A percentile compares a stretch with the other conserved stretches of the same genome.
These are phyloP conservation scores for Hericium coralloides DNA, from an alignment of 768 basidiomycete species.

Conservation along the genomic window DNA sequence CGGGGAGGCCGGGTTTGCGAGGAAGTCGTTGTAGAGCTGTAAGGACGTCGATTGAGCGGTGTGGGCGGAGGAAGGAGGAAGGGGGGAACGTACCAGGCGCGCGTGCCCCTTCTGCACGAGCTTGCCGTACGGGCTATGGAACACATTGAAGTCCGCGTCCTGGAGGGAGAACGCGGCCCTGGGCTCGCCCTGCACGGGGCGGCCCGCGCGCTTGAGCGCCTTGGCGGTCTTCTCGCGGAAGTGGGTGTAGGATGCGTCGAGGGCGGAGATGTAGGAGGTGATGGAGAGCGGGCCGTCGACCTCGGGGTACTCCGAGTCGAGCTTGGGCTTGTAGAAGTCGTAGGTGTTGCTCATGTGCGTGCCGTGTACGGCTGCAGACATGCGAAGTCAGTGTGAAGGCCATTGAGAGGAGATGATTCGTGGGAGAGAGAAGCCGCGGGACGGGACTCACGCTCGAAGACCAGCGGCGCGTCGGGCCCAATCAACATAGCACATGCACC, in stretches of 20 bases:
- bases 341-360: constrained; percentile 95
- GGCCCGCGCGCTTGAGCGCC: constrained; percentile 32
- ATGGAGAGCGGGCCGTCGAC: constrained; percentile 96
- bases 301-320: constrained; percentile 89
- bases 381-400: not conserved
- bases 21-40: constrained; percentile 77
- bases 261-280: constrained; percentile 85
- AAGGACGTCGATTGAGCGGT: not conserved
- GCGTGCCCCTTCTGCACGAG: constrained; percentile 95
- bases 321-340: constrained; percentile 97
- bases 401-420: not conserved
- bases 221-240: constrained; percentile 76
- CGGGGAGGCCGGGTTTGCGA: constrained; percentile 58
- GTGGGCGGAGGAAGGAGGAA: constrained; percentile 1
- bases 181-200: constrained; percentile 18
- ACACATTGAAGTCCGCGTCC: constrained; percentile 82
- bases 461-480: constrained; percentile 90
- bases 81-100: constrained; percentile 45
- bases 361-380: constrained; percentile 74
- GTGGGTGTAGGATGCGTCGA: constrained; percentile 78
- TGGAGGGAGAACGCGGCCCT: constrained; percentile 57
- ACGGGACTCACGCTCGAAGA: constrained; percentile 76
- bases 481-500: constrained; percentile 91
- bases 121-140: constrained; percentile 98
- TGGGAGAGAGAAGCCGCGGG: not conserved